These are phyloP conservation scores for Lachnellula willkommii DNA, from an alignment of 2,329 filamentous ascomycete species.

Conservation along the genomic window DNA sequence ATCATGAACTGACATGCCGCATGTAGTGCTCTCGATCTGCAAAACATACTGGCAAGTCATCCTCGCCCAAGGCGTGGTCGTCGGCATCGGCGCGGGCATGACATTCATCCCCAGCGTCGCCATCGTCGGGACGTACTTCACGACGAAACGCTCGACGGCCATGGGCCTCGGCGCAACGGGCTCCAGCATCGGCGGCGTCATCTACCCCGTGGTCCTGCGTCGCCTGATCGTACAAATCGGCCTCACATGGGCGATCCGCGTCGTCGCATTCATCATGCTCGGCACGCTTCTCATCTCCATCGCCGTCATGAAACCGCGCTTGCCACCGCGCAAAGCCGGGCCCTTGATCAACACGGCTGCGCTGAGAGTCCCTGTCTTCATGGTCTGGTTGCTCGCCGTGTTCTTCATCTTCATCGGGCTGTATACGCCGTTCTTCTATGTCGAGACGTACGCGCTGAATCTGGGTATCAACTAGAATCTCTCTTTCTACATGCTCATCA, in stretches of 20 bases:
- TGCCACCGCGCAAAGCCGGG: too few relatives aligned
- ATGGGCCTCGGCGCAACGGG: too few relatives aligned
- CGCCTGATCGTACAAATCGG: too few relatives aligned
- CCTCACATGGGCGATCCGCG: too few relatives aligned
- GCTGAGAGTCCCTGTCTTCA: conserved; percentile 39
- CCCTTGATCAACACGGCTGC: conserved; percentile 23
- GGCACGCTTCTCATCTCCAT: too few relatives aligned
- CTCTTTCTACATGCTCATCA: too few relatives aligned
- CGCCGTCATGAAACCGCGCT: too few relatives aligned
- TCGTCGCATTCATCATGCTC: too few relatives aligned
- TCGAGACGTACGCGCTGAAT: conserved; percentile 5
- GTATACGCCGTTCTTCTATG: conserved; percentile 18
- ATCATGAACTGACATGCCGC: neutral
- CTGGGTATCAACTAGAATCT: neutral
- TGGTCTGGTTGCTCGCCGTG: conserved; percentile 38
- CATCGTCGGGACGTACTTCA: too few relatives aligned
- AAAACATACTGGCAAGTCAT: conserved; percentile 41
- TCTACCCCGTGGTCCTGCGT: too few relatives aligned
- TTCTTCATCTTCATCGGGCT: conserved; percentile 22
- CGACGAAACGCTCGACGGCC: too few relatives aligned
- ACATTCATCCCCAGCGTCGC: conserved; percentile 36
- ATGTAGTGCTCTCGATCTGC: conserved; percentile 17
- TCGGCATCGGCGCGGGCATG: conserved; percentile 42
- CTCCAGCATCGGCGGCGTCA: too few relatives aligned
- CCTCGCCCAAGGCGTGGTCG: conserved; percentile 40